A percentile compares a stretch with the other conserved stretches of the same genome.
Conservation (phyloP, 2,329 filamentous ascomycete species). For the Keithomyces neogunnii region DNA sequence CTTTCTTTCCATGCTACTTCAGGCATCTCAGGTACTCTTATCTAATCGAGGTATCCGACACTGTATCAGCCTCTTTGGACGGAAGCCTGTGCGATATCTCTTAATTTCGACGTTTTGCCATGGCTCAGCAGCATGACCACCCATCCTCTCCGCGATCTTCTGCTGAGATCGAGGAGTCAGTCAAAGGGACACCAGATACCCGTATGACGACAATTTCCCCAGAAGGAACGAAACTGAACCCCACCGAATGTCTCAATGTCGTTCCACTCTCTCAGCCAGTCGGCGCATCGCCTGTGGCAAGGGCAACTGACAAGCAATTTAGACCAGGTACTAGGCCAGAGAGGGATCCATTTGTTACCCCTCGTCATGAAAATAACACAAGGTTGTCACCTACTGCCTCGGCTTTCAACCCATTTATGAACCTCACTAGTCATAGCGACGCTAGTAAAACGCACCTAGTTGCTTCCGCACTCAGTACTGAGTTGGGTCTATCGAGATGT, state of each 20-base stretch:
- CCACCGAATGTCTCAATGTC: conserved; percentile 22
- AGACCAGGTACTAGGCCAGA: conserved; percentile 21
- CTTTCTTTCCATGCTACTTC: background rate
- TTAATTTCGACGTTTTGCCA: background rate
- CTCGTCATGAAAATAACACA: conserved; percentile 19
- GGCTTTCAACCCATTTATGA: conserved; percentile 43
- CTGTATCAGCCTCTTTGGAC: background rate
- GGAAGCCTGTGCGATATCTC: background rate
- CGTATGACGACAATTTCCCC: conserved; percentile 57
- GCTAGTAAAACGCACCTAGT: conserved; percentile 17
- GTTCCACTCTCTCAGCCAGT: conserved; percentile 16
- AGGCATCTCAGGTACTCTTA: background rate
- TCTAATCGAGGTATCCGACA: background rate
- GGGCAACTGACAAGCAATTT: conserved; percentile 17
- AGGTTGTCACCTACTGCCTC: conserved; percentile 58
- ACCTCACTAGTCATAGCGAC: conserved; percentile 10
- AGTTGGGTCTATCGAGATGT: conserved; percentile 36
- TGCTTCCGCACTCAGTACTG: conserved; percentile 33
- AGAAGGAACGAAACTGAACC: conserved; percentile 38
- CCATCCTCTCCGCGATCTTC: conserved; percentile 44
- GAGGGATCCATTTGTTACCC: conserved; percentile 48
- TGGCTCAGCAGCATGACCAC: conserved; percentile 22
- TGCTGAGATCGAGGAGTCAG: conserved; percentile 44
- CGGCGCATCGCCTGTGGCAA: conserved; percentile 14
- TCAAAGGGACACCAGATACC: conserved; percentile 56